These are phyloP conservation scores for Gnomoniopsis smithogilvyi DNA, from an alignment of 2,329 filamentous ascomycete species.

Conservation along the genomic window DNA sequence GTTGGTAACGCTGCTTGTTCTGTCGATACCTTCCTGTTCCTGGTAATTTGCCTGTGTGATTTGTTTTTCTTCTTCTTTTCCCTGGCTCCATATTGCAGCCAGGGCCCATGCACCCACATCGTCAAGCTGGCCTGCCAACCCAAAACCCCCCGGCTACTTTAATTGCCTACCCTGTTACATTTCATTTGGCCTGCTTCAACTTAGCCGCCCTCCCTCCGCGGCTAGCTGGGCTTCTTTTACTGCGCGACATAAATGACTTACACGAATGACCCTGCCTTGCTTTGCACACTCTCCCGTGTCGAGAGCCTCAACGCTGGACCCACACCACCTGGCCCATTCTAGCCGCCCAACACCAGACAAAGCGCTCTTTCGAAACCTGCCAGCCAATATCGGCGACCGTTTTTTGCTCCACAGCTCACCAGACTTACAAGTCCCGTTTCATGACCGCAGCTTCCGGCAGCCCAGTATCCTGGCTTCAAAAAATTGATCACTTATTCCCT, in stretches of 20 bases:
- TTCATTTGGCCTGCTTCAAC: background rate
- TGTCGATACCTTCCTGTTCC: background rate
- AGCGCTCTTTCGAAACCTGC: constrained; percentile 39
- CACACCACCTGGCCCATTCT: constrained; percentile 29
- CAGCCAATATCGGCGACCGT: constrained; percentile 51
- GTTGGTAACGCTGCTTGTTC: constrained; percentile 1
- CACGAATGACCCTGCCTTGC: no score
- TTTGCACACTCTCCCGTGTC: no score
- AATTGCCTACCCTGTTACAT: background rate
- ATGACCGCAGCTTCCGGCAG: constrained; percentile 32
- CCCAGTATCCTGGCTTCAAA: background rate
- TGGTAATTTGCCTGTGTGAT: background rate
- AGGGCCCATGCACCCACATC: background rate
- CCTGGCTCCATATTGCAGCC: background rate
- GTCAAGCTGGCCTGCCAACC: no score
- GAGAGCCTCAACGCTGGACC: constrained; percentile 14
- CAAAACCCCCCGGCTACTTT: no score
- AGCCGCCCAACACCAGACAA: constrained; percentile 48
- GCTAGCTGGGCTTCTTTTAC: background rate
- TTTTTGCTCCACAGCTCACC: constrained; percentile 37
- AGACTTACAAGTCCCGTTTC: constrained; percentile 53
- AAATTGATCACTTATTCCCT: constrained; percentile 5
- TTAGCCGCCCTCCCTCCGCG: constrained; percentile 15
- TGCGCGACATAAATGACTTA: background rate
- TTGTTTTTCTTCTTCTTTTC: background rate